Evolutionary conservation across 352 stramenopile species (phyloP).

Genomic region (Thalassiosira ordinaria): DNA sequence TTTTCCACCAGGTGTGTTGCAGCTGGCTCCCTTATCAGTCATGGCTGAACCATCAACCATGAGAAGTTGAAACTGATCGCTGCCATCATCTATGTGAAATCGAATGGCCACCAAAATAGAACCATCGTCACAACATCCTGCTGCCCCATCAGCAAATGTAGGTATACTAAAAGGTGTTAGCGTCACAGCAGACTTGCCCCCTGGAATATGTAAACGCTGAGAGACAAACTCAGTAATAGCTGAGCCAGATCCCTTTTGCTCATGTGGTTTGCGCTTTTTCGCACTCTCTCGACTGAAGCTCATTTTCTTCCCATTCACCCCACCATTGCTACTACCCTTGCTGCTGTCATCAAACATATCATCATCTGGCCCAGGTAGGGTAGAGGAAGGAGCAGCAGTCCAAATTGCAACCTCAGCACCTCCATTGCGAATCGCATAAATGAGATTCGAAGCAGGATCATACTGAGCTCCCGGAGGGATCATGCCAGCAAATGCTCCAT

Average conservation of each 20-base stretch:
- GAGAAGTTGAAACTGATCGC: slow-evolving; percentile 48
- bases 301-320: slow-evolving; percentile 13
- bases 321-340: not conserved
- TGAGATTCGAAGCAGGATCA: slow-evolving; percentile 40
- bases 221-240: slow-evolving; percentile 20
- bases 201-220: slow-evolving; percentile 34
- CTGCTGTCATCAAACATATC: slow-evolving; percentile 3
- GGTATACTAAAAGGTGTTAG: slow-evolving; percentile 45
- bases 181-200: slow-evolving; percentile 32
- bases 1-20: not conserved
- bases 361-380: slow-evolving; percentile 48
- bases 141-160: slow-evolving; percentile 26
- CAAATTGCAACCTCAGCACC: slow-evolving; percentile 53
- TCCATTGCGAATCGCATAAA: slow-evolving; percentile 53
- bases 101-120: slow-evolving; percentile 50
- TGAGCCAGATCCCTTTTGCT: not conserved
- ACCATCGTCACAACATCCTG: slow-evolving; percentile 54
- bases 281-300: not conserved
- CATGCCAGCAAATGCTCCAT: slow-evolving; percentile 45
- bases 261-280: slow-evolving; percentile 35
- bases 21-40: slow-evolving; percentile 7
- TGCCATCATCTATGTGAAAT: slow-evolving; percentile 17
- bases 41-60: slow-evolving; percentile 44
- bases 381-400: slow-evolving; percentile 49
- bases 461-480: slow-evolving; percentile 40